Evolutionary conservation across 805 yeast genomes (phyloP), one percentile per base, ranked within the genome.

Genomic region (Debaryomyces prosopidis): DNA sequence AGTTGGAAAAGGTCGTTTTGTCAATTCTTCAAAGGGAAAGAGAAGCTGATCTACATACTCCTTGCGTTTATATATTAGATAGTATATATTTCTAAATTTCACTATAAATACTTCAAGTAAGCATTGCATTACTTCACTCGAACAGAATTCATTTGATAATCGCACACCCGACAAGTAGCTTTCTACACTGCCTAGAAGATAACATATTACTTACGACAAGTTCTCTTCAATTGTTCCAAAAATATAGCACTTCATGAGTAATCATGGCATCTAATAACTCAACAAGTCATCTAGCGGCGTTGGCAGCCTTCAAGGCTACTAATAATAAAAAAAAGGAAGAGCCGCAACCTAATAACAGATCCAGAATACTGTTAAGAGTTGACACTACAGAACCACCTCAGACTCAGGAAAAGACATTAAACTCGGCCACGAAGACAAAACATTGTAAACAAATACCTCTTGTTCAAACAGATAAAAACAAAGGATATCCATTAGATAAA

Each of bases 1-100:
- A 48, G 87, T 92, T n/a, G 97, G 97, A 7, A 77, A 81, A 46
- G 96, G 97, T 12, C 77, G 96, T 57, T 77, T 77, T 61, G 92
- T 84, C 34, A 94, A 94, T 62, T 76, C 89, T 19, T 65, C 77
- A n/a, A 76, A 68, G 57, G 59, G 58, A 10, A 59, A 59, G 45
- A 30, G 33, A 30, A 30, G 33, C 33, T 30, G 11, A 30, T n/a
- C 11, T 23, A 23, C 26, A 2, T 23, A 23, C 10, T 4, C 9
- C 26, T 7, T 23, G 9, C 9, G 26, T 23, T 23, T 23, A 23
- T 23, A 23, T 10, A 10, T 23, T 23, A 2, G 26, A 23, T 23
- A 23, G 10, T 23, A 23, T 4, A 23, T 23, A 23, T 23, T 10
- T 23, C 10, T 23, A 23, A 23, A 23, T 23, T 7, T 23, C 26